These are phyloP conservation scores for Licmophora abbreviata DNA, from an alignment of 108 stramenopile genomes.

Conservation along the genomic window DNA sequence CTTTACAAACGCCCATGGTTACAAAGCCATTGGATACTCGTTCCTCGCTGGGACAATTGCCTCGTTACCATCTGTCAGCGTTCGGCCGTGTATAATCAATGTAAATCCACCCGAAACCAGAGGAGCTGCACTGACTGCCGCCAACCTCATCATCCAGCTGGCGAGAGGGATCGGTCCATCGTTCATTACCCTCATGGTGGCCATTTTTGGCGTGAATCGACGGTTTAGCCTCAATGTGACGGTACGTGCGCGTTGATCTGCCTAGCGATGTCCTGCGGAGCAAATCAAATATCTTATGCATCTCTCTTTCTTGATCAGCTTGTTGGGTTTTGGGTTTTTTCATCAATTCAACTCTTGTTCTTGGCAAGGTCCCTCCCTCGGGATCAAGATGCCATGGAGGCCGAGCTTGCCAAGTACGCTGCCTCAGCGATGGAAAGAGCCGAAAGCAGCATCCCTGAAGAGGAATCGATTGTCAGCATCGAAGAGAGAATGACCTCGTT, in stretches of 20 bases:
- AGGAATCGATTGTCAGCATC: slow-evolving; percentile 31
- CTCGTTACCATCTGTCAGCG: slow-evolving; percentile 52
- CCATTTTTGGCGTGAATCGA: slow-evolving; percentile 24
- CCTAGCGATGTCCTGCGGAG: neutral
- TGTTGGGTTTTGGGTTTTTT: slow-evolving; percentile 45
- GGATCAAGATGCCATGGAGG: slow-evolving; percentile 65
- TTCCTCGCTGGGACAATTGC: slow-evolving; percentile 46
- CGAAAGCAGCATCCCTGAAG: slow-evolving; percentile 12
- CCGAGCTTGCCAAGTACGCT: slow-evolving; percentile 43
- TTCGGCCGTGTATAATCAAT: slow-evolving; percentile 63
- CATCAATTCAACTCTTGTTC: slow-evolving; percentile 37
- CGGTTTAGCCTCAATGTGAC: slow-evolving; percentile 46
- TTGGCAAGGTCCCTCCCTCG: slow-evolving; percentile 42
- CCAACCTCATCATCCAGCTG: slow-evolving; percentile 49
- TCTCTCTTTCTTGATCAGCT: slow-evolving; percentile 8
- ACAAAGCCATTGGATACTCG: slow-evolving; percentile 27
- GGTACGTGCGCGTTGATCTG: neutral
- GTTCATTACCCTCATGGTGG: slow-evolving; percentile 36
- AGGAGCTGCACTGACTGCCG: slow-evolving; percentile 61
- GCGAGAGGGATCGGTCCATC: slow-evolving; percentile 58
- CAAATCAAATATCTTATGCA: neutral
- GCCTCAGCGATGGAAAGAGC: slow-evolving; percentile 10
- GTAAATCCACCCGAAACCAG: slow-evolving; percentile 72
- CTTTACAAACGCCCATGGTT: slow-evolving; percentile 30
- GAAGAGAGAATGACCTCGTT: slow-evolving; percentile 45